Evolutionary conservation across 179 eudicot species (phyloP).

Genomic region (Corrigiola litoralis): DNA sequence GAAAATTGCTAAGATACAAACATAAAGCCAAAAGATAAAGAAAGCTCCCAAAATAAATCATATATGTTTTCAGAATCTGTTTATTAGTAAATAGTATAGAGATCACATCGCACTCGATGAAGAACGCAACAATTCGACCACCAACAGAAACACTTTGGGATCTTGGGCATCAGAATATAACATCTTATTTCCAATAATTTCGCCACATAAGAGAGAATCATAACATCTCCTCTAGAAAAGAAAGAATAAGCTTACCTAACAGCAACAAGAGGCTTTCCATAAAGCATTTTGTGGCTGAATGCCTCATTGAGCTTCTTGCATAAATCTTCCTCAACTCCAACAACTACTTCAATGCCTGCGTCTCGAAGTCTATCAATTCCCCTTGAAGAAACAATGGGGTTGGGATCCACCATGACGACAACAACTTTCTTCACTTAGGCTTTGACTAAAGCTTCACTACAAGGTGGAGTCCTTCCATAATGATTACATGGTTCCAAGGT

Average conservation of each 20-base stretch:
- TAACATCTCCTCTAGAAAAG: not conserved
- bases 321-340: conserved; percentile 77
- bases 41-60: not conserved
- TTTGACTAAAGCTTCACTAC: conserved; percentile 80
- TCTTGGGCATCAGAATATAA: not conserved
- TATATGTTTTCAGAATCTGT: too few relatives aligned
- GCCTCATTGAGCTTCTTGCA: conserved; percentile 84
- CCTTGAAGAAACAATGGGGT: conserved; percentile 82
- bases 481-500: conserved; percentile 97
- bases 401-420: conserved; percentile 94
- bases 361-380: conserved; percentile 64
- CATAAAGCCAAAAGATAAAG: not conserved
- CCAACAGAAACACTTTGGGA: too few relatives aligned
- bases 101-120: too few relatives aligned
- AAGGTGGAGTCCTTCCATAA: conserved; percentile 92
- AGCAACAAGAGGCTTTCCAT: conserved; percentile 70
- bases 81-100: too few relatives aligned
- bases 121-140: not conserved
- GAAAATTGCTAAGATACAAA: not conserved
- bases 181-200: not conserved
- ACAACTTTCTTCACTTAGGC: conserved; percentile 87
- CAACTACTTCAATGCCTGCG: conserved; percentile 79
- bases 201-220: not conserved
- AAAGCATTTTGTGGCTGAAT: conserved; percentile 71
- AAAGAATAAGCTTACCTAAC: conserved; percentile 50